Base-by-base conservation (phyloP, 2,329 filamentous ascomycete species). In the Ascochyta clinopodiicola region DNA sequence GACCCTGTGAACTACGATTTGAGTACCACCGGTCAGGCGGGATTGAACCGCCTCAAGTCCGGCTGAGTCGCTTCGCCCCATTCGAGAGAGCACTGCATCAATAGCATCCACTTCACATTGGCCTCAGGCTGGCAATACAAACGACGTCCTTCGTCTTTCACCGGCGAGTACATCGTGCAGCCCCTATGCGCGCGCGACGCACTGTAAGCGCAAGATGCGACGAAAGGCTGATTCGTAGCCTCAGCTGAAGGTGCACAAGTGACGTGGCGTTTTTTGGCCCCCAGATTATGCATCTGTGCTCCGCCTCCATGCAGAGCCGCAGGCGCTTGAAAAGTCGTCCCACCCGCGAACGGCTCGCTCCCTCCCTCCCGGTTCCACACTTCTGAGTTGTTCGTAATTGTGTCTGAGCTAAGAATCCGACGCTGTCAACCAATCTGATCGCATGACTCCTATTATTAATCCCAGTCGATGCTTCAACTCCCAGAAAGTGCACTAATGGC, bases 241-340 rank as follows among this genome's bases (percentile, higher is more conserved):
- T 51, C 54, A 51, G 25, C 43, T 47, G 38, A 52, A 56, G 40
- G 55, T 42, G 60, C 58, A 62, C 58, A 58, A 56, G 44, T 64
- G 60, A 63, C 52, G 59, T 65, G 63, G 63, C 62, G 57, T 29
- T 49, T 37, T 61, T 46, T 60, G 52, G 60, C 60, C 60, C 60
- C 60, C 55, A 59, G 19, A 22, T 22, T 42, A 36, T 62, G 58
- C 51, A 60, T 46, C 50, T 15, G 27, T 56, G 55, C 62, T 66
- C 60, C 60, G 62, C 62, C 56, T 60, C 45, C 35, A 59, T 59
- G 60, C 62, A 62, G 60, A 63, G 58, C 60, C 62, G 57, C 62
- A 61, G 39, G 48, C 50, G 58, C 57, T 44, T 59, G 49, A 59
- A 65, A 65, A 59, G 49, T 56, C 51, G 56, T 46, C 35, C 42